Conservation (phyloP, 2,329 filamentous ascomycete species). For the Rutstroemia sydowiana region DNA sequence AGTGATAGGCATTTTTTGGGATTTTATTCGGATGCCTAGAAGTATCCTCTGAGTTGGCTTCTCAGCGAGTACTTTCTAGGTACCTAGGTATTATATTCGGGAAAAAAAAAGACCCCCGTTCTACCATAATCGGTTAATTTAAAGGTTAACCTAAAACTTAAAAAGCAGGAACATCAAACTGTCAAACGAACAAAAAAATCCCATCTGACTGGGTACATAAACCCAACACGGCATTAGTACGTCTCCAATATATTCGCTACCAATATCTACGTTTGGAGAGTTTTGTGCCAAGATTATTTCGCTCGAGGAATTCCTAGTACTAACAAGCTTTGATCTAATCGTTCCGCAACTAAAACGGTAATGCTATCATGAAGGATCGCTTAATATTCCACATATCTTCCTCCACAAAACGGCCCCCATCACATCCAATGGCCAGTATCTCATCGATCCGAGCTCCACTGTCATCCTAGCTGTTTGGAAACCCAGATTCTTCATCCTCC, state of each 20-base stretch:
- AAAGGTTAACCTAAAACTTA: no score
- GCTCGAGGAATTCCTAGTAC: not conserved
- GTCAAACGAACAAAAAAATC: not conserved
- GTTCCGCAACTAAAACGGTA: not conserved
- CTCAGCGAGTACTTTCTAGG: no score
- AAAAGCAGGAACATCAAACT: not conserved
- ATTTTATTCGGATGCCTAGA: not conserved
- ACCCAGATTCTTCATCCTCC: constrained; percentile 3
- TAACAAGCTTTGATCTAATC: not conserved
- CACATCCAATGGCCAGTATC: not conserved
- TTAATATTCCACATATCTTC: not conserved
- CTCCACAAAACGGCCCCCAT: constrained; percentile 4
- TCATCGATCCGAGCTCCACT: constrained; percentile 4
- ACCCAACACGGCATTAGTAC: not conserved
- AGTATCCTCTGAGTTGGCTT: not conserved
- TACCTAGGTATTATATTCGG: not conserved
- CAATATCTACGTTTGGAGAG: not conserved
- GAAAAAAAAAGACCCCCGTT: not conserved
- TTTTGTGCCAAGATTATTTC: not conserved
- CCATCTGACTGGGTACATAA: not conserved
- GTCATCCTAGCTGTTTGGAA: constrained; percentile 3
- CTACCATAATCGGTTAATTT: not conserved
- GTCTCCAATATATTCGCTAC: not conserved
- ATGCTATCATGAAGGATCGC: constrained; percentile 3
- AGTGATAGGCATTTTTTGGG: no score